Conservation (phyloP, 2,329 filamentous ascomycete genomes). For the Fusarium veterinarium region DNA sequence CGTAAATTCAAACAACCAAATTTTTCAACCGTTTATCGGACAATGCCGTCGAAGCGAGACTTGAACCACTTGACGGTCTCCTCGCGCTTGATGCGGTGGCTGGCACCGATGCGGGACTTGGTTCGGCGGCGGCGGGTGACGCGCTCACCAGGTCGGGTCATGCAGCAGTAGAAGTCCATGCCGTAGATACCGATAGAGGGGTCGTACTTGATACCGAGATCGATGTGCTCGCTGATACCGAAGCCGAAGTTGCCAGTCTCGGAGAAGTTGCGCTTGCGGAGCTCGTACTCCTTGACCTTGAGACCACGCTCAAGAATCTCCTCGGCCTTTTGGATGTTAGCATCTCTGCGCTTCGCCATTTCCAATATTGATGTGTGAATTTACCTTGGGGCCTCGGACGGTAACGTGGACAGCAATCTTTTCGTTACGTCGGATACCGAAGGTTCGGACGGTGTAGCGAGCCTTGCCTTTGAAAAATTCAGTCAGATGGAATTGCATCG, state of each 20-base stretch:
- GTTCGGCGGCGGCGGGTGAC: conserved; percentile 93
- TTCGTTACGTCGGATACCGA: conserved; percentile 99
- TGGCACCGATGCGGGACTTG: conserved; percentile 86
- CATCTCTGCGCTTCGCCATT: not conserved
- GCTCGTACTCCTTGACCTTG: conserved; percentile 99
- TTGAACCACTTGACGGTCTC: conserved; percentile 99
- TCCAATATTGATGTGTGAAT: not conserved
- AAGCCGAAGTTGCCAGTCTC: conserved; percentile 99
- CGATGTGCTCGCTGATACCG: conserved; percentile 99
- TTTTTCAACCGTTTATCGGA: conserved; percentile 78
- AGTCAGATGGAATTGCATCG: conserved; percentile 32
- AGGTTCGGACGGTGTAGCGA: conserved; percentile 99
- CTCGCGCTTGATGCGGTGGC: conserved; percentile 91
- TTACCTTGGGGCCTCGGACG: conserved; percentile 89
- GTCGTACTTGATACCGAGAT: conserved; percentile 99
- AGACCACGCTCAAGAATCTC: conserved; percentile 99
- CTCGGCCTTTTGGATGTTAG: conserved; percentile 74
- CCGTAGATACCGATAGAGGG: conserved; percentile 98
- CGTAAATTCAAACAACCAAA: conserved; percentile 48
- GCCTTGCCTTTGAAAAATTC: conserved; percentile 80
- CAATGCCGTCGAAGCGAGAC: conserved; percentile 94
- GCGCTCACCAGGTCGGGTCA: conserved; percentile 99
- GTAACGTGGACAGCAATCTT: conserved; percentile 99
- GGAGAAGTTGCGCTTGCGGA: conserved; percentile 99
- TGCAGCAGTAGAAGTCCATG: conserved; percentile 99